Evolutionary conservation across 495 filamentous ascomycete species (phyloP).

Genomic region (Hyaloscypha hepaticicola): DNA sequence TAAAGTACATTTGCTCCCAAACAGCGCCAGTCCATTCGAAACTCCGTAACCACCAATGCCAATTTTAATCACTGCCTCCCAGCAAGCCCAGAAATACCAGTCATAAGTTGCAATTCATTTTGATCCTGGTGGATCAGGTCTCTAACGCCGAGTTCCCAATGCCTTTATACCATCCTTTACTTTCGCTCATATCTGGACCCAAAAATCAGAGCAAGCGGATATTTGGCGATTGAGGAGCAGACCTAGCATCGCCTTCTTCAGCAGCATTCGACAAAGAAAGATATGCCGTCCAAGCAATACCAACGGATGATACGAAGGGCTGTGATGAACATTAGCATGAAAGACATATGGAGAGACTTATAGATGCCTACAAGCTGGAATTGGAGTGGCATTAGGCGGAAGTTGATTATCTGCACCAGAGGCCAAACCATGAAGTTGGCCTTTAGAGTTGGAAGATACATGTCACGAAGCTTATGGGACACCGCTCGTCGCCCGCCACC

Average conservation of each 20-base stretch:
- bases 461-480: slow-evolving; percentile 81
- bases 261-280: slow-evolving; percentile 90
- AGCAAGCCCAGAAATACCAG: background rate
- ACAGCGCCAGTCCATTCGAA: background rate
- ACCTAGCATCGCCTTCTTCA: slow-evolving; percentile 52
- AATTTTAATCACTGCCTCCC: background rate
- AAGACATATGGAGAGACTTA: background rate
- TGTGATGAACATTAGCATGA: slow-evolving; percentile 37
- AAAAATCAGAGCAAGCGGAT: slow-evolving; percentile 33
- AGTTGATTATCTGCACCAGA: slow-evolving; percentile 94
- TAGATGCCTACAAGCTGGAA: slow-evolving; percentile 84
- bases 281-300: slow-evolving; percentile 99
- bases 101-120: slow-evolving; percentile 1
- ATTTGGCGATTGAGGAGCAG: slow-evolving; percentile 36
- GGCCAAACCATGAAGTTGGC: slow-evolving; percentile 98
- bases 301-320: slow-evolving; percentile 95
- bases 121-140: background rate
- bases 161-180: slow-evolving; percentile 7
- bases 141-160: slow-evolving; percentile 22
- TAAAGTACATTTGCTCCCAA: background rate
- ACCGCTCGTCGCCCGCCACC: slow-evolving; percentile 84
- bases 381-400: slow-evolving; percentile 89
- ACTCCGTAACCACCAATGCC: background rate
- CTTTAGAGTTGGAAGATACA: slow-evolving; percentile 91
- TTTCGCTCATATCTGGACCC: slow-evolving; percentile 18